Evolutionary conservation across 139 green algal species (phyloP).

Genomic region (Dunaliella sp.): DNA sequence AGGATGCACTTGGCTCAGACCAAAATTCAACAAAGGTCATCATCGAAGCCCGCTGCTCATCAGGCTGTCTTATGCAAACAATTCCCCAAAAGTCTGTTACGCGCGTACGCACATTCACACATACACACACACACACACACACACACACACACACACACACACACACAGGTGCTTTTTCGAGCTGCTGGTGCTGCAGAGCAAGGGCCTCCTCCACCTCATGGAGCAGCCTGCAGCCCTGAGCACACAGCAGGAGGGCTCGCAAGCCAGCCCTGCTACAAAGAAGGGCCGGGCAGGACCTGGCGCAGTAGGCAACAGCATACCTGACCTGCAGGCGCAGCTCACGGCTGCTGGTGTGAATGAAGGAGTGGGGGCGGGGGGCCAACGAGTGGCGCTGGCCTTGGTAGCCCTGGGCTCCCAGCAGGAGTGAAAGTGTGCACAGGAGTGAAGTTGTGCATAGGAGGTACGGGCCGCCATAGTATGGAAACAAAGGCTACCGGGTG

Average conservation of each 20-base stretch:
- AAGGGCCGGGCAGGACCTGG: not conserved
- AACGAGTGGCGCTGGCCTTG: not conserved
- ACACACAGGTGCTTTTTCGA: slow-evolving; percentile 3
- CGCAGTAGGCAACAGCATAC: too few relatives aligned
- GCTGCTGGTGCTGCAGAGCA: slow-evolving; percentile 11
- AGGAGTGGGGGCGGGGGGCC: not conserved
- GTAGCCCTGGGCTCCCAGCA: not conserved
- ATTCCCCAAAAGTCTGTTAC: not conserved
- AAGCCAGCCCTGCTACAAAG: not conserved
- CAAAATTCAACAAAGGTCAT: too few relatives aligned
- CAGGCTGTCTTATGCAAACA: too few relatives aligned
- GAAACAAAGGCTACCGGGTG: too few relatives aligned
- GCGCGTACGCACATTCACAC: not conserved
- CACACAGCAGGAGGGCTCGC: not conserved
- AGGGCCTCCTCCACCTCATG: not conserved
- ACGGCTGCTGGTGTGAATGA: not conserved
- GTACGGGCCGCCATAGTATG: too few relatives aligned
- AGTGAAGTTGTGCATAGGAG: not conserved
- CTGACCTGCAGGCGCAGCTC: not conserved
- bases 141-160: not conserved
- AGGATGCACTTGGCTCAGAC: too few relatives aligned
- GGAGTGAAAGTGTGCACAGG: not conserved
- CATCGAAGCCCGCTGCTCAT: too few relatives aligned
- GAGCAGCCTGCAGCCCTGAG: not conserved
- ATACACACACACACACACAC: not conserved